A percentile compares a stretch with the other conserved stretches of the same genome.
phyloP scores from a whole-genome alignment of 805 yeast species.

The Citeromyces matritensis region DNA sequence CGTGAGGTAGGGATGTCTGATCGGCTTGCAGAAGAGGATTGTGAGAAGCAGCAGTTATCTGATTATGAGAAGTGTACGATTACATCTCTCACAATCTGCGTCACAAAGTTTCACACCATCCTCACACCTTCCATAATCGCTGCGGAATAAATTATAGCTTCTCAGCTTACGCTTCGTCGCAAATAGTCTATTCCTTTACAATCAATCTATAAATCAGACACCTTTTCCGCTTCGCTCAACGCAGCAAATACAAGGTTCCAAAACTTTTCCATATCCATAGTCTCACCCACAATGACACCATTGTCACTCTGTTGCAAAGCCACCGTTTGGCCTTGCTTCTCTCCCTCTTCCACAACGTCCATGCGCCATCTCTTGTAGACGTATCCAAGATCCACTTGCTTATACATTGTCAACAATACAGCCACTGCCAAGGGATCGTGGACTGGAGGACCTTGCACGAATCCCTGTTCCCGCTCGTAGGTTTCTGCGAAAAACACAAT shows the following conservation, averaged over 20 bases:
- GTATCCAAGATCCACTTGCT: conserved; percentile 8
- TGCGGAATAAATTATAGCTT: too few species aligned
- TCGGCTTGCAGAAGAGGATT: too few species aligned
- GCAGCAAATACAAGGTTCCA: conserved; percentile 28
- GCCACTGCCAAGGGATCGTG: conserved; percentile 71
- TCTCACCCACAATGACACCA: conserved; percentile 24
- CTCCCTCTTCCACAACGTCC: conserved; percentile 9
- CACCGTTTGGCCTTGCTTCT: conserved; percentile 12
- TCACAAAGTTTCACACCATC: too few species aligned
- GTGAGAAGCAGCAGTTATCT: too few species aligned
- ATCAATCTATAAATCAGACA: conserved; percentile 3
- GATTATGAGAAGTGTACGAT: too few species aligned
- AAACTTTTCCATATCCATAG: conserved; percentile 22
- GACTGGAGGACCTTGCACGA: conserved; percentile 51
- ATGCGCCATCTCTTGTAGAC: conserved; percentile 7
- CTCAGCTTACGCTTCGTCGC: too few species aligned
- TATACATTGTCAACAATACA: conserved; percentile 33
- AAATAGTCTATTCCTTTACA: too few species aligned
- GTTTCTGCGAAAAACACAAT: conserved; percentile 30
- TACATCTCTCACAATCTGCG: too few species aligned
- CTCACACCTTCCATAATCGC: too few species aligned
- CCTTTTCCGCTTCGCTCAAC: conserved; percentile 19
- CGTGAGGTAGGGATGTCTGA: too few species aligned
- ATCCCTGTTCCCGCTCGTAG: conserved; percentile 26
- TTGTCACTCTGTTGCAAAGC: conserved; percentile 5